Percentiles rank a stretch among this genome's conserved stretches.
phyloP scores from a whole-genome alignment of 2,329 filamentous ascomycete genomes.

The Cryphonectria parasitica region DNA sequence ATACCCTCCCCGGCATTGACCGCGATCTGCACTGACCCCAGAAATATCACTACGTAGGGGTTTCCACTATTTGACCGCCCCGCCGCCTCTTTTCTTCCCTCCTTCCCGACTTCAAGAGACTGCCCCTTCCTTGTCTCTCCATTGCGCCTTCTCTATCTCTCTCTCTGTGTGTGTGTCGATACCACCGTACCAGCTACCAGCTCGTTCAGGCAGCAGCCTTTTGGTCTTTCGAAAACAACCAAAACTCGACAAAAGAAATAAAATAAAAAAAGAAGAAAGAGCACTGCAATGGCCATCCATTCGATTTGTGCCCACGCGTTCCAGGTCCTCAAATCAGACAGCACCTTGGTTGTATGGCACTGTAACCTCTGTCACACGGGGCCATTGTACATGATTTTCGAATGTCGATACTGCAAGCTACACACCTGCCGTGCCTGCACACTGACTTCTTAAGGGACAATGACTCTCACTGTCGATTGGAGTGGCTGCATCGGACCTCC shows the following conservation, averaged over 20 bases:
- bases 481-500: conserved; percentile 19
- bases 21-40: conserved; percentile 21
- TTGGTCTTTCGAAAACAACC: conserved; percentile 2
- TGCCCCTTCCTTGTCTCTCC: conserved; percentile 1
- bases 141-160: not conserved
- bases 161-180: conserved; percentile 2
- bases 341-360: conserved; percentile 66
- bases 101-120: conserved; percentile 9
- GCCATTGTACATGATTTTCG: conserved; percentile 70
- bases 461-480: not conserved
- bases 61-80: conserved; percentile 20
- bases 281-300: conserved; percentile 54
- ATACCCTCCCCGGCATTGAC: not conserved
- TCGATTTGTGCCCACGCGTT: conserved; percentile 65
- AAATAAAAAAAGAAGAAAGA: conserved; percentile 13
- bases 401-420: conserved; percentile 70
- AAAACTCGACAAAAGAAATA: conserved; percentile 11
- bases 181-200: conserved; percentile 19
- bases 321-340: conserved; percentile 69
- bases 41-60: conserved; percentile 18
- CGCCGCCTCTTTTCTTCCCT: conserved; percentile 17
- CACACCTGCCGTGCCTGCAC: conserved; percentile 66
- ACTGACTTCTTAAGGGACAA: conserved; percentile 43
- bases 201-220: conserved; percentile 10
- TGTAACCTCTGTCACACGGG: conserved; percentile 68